Base-by-base conservation (phyloP, 495 filamentous ascomycete genomes). In the Glonium stellatum region DNA sequence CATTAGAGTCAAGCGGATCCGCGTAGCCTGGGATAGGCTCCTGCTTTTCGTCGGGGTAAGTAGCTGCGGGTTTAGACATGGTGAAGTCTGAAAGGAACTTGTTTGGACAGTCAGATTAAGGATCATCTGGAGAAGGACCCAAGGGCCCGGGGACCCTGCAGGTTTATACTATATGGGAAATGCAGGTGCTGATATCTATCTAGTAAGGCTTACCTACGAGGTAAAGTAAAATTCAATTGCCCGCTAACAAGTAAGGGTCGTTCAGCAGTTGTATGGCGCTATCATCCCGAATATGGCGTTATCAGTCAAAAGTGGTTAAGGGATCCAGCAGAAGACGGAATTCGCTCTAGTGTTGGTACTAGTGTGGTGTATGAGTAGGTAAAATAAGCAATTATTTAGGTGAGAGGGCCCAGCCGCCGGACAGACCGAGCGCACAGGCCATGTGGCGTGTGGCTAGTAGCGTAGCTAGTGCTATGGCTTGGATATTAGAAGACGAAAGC, bases 31-130 rank as follows among this genome's bases (percentile, higher is more conserved):
- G 21, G 3, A 2, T 2, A 23, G 47, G 47, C 47, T 50, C 47
- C n/a, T 50, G 47, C 47, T 50, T 50, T 21, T 50, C 47, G n/a
- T 50, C 47, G n/a, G 47, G 47, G n/a, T 50, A 50, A 23, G n/a
- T 4, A n/a, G n/a, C n/a, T 4, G 3, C 11, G 47, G 3, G n/a
- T 4, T 15, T 21, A 50, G 47, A 50, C 47, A 50, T 50, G 46
- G 6, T 48, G 47, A 23, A 21, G 47, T 50, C 47, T 50, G n/a
- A 23, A 50, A 11, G 15, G n/a, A 21, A 18, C n/a, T 50, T 50
- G 3, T 18, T 21, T 50, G 47, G 4, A 23, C 21, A 21, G 4
- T 50, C 47, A 23, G n/a, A 50, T 50, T 3, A 21, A 19, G 47
- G 23, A 50, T 50, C 11, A 23, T 21, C 18, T 18, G 47, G n/a